Conservation (phyloP, 106 monocot genomes). For the Chionographis japonica region DNA sequence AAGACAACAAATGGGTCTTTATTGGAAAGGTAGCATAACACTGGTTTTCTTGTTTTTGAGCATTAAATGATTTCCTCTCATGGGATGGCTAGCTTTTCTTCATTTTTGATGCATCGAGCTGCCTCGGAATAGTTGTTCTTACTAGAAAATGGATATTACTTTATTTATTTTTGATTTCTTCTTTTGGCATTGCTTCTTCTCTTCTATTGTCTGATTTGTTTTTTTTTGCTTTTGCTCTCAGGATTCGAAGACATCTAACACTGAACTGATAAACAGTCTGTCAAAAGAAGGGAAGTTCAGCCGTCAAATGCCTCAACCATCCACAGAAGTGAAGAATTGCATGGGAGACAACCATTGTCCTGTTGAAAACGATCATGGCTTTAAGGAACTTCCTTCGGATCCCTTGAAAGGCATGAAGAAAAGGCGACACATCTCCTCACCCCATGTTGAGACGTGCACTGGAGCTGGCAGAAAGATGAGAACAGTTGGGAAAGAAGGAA, state of each 20-base stretch:
- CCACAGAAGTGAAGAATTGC: neutral
- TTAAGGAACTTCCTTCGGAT: neutral
- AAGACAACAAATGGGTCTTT: slow-evolving; percentile 45
- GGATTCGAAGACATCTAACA: slow-evolving; percentile 14
- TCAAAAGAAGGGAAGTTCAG: slow-evolving; percentile 15
- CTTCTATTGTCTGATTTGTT: neutral
- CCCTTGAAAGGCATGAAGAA: slow-evolving; percentile 21
- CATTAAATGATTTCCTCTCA: neutral
- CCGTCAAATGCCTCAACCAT: neutral
- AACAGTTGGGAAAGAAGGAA: slow-evolving; percentile 12
- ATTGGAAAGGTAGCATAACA: slow-evolving; percentile 39
- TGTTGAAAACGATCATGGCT: neutral
- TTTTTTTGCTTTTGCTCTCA: slow-evolving; percentile 10
- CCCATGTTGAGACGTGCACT: neutral
- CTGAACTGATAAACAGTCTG: neutral
- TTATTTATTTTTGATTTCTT: too few relatives aligned
- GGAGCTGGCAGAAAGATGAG: slow-evolving; percentile 18
- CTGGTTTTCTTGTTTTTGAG: neutral
- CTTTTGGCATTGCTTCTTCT: neutral
- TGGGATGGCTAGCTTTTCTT: too few relatives aligned
- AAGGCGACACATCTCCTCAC: slow-evolving; percentile 3
- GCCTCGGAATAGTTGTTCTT: too few relatives aligned
- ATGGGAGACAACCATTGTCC: neutral
- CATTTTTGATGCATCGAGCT: too few relatives aligned
- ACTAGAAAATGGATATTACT: too few relatives aligned